phyloP scores from a whole-genome alignment of 2,329 filamentous ascomycete species.

The Cladophialophora chaetospira region DNA sequence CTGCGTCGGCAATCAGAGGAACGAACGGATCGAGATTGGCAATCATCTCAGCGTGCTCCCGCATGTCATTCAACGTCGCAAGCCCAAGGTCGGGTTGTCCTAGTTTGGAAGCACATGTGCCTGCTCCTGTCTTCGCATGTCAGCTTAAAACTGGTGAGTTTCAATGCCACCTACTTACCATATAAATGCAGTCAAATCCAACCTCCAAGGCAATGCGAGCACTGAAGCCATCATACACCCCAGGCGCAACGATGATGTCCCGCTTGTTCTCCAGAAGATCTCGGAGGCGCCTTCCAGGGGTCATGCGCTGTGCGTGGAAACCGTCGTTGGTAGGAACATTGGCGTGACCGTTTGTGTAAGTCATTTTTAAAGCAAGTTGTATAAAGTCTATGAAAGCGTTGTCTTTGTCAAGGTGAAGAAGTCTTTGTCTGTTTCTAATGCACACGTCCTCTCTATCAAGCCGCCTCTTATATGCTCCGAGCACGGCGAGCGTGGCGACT shows the following conservation, averaged over 20 bases:
- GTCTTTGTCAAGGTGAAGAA: not conserved
- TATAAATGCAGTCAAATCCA: conserved; percentile 68
- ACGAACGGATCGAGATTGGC: conserved; percentile 52
- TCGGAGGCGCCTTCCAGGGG: not conserved
- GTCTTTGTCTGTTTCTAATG: not conserved
- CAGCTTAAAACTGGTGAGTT: not conserved
- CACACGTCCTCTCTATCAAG: not conserved
- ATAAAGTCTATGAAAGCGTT: not conserved
- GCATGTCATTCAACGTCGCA: conserved; percentile 56
- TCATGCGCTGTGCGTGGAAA: not conserved
- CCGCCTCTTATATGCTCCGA: not conserved
- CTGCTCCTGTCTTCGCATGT: conserved; percentile 47
- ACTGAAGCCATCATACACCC: conserved; percentile 64
- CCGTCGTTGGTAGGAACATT: not conserved
- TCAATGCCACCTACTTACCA: conserved; percentile 49
- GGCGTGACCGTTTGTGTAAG: not conserved
- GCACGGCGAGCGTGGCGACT: not conserved
- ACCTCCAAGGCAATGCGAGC: conserved; percentile 63
- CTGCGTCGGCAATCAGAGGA: conserved; percentile 57
- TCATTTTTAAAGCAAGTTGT: not conserved
- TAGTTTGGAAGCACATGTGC: conserved; percentile 52
- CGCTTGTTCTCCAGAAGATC: not conserved
- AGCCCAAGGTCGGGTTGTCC: conserved; percentile 56
- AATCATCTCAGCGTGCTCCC: conserved; percentile 56
- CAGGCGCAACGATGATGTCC: conserved; percentile 48